Evolutionary conservation across 495 filamentous ascomycete genomes (phyloP).

Genomic region (Neurospora sp.): DNA sequence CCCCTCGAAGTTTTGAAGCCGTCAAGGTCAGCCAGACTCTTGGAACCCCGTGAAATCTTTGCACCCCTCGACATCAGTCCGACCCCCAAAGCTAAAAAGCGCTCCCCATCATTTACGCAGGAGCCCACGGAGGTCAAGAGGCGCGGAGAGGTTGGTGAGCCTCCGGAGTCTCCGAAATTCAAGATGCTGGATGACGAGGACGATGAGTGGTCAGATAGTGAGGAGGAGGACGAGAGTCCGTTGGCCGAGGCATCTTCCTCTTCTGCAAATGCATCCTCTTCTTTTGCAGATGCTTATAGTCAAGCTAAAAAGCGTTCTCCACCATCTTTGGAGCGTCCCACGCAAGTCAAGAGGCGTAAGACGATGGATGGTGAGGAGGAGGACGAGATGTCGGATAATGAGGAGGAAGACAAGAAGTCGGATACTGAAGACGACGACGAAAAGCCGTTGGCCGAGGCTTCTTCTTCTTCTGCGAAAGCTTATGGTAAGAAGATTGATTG

Average conservation of each 20-base stretch:
- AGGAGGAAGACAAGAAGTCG: background rate
- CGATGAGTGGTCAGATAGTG: background rate
- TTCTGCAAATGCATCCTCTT: background rate
- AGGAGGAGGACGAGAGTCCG: background rate
- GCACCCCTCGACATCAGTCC: background rate
- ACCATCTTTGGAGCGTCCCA: background rate
- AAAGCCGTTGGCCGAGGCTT: background rate
- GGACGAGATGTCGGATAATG: background rate
- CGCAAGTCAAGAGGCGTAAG: background rate
- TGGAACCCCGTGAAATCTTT: background rate
- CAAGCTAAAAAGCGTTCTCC: background rate
- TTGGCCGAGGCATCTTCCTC: background rate
- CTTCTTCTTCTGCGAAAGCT: background rate
- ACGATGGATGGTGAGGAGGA: background rate
- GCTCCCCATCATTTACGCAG: background rate
- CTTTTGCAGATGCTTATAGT: background rate
- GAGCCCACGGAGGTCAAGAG: background rate
- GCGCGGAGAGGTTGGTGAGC: background rate
- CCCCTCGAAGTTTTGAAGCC: background rate
- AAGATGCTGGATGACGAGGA: background rate
- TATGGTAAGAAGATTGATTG: background rate
- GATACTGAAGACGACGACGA: background rate
- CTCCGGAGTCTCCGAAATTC: background rate
- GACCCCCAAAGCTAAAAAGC: background rate
- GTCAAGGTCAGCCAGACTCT: background rate